Conservation (phyloP, 768 basidiomycete genomes). For the Boletus edulis region DNA sequence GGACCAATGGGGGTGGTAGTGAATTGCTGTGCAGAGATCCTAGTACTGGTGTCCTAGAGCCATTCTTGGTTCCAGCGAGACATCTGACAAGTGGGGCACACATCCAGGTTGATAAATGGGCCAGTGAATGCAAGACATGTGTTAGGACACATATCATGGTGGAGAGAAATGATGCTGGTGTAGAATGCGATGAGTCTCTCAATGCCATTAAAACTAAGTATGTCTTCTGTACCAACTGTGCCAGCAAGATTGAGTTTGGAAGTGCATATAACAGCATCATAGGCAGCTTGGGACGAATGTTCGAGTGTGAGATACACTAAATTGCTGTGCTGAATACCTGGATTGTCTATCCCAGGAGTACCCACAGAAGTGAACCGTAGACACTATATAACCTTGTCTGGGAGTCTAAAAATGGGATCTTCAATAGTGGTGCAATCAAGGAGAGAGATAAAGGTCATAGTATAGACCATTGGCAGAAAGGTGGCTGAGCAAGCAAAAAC, state of each 20-base stretch:
- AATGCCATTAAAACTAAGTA: not conserved
- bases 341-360: no score
- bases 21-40: constrained; percentile 31
- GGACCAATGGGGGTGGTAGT: constrained; percentile 38
- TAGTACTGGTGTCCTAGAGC: not conserved
- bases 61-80: constrained; percentile 24
- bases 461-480: no score
- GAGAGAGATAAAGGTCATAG: no score
- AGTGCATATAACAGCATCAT: not conserved
- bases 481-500: no score
- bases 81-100: constrained; percentile 33
- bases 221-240: not conserved
- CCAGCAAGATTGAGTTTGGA: not conserved
- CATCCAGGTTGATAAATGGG: constrained; percentile 26
- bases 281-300: not conserved
- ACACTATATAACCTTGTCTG: no score
- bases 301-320: no score
- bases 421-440: no score
- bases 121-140: constrained; percentile 43
- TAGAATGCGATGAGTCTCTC: not conserved
- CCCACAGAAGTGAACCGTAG: no score
- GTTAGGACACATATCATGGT: constrained; percentile 42
- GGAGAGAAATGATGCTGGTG: constrained; percentile 33
- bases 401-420: no score
- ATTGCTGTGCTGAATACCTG: no score